Evolutionary conservation across 176 grass and related monocot genomes (phyloP), one percentile per base, ranked within the genome.

Genomic region (Oryza glumipatula): DNA sequence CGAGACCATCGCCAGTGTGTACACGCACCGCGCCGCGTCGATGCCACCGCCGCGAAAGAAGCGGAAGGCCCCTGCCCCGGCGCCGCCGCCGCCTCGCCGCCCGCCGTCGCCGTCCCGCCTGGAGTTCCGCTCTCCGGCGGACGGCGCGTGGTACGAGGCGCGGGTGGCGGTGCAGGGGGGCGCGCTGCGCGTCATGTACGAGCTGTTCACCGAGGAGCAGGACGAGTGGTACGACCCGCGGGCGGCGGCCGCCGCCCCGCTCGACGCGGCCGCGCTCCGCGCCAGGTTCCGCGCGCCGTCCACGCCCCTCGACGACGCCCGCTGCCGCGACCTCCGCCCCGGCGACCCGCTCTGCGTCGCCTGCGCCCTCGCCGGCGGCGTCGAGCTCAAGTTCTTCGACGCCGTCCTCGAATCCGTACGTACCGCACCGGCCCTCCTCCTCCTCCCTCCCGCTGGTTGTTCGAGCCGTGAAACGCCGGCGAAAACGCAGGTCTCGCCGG

Each of bases 111-210:
- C 5, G 30, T 14, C 73, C 5, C 52, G 21, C 22, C 56, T 86
- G 44, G 88, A 90, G 67, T 90, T 56, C 73, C 83, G 78, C 10
- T 6, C 83, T 0, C 51, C 52, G 45, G 21, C 1, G 36, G 83
- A 90, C 83, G 88, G 56, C 83, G 88, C 88, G 58, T 90, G 88
- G 88, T 90, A 90, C 88, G 1, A 1, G 24, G 73, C 48, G 83
- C 88, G 88, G 73, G 35, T 74, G 73, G 5, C 74, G 23, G 16
- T 72, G 24, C 88, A 90, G 73, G 11, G 46, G 49, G 46, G 79
- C 73, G 80, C 46, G 36, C 73, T 82, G 13, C 83, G 88, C 48
- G 83, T 90, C 66, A 86, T 90, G 88, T 90, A 73, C 88, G 83
- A 90, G 83, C 23, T 67, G 13, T 90, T 82, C 79, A 19, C 0